Evolutionary conservation across 2,329 filamentous ascomycete species (phyloP).

Genomic region (Cytospora paraplurivora): DNA sequence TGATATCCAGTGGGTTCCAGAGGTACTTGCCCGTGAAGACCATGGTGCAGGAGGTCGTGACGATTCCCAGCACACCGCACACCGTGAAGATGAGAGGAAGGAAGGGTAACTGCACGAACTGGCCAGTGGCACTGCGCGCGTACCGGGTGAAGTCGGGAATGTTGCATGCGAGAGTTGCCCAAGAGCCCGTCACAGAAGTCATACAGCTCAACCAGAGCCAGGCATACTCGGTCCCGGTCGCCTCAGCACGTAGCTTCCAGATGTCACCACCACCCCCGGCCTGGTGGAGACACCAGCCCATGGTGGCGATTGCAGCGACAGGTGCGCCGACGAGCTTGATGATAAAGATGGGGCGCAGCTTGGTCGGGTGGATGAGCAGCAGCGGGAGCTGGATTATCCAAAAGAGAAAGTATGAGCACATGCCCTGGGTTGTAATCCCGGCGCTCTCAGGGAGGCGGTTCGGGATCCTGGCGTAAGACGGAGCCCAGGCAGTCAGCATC

Average conservation of each 20-base stretch:
- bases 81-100: constrained; percentile 52
- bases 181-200: constrained; percentile 47
- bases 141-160: constrained; percentile 58
- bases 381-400: constrained; percentile 57
- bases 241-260: constrained; percentile 38
- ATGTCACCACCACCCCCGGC: constrained; percentile 52
- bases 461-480: constrained; percentile 53
- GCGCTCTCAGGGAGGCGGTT: constrained; percentile 54
- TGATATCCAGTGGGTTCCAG: constrained; percentile 54
- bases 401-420: constrained; percentile 53
- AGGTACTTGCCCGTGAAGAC: constrained; percentile 53
- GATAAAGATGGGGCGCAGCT: constrained; percentile 41
- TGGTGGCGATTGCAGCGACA: constrained; percentile 61
- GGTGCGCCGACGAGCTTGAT: constrained; percentile 55
- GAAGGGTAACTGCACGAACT: constrained; percentile 45
- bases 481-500: constrained; percentile 53
- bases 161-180: constrained; percentile 49
- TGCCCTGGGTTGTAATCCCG: constrained; percentile 58
- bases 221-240: constrained; percentile 50
- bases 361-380: constrained; percentile 49
- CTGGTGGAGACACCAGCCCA: constrained; percentile 64
- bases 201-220: constrained; percentile 46
- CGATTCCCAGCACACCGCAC: constrained; percentile 56
- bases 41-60: constrained; percentile 57
- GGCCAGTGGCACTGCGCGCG: constrained; percentile 40